Evolutionary conservation across 1,139 yeast genomes (phyloP).

Genomic region (Yamadazyma membranifaciens): DNA sequence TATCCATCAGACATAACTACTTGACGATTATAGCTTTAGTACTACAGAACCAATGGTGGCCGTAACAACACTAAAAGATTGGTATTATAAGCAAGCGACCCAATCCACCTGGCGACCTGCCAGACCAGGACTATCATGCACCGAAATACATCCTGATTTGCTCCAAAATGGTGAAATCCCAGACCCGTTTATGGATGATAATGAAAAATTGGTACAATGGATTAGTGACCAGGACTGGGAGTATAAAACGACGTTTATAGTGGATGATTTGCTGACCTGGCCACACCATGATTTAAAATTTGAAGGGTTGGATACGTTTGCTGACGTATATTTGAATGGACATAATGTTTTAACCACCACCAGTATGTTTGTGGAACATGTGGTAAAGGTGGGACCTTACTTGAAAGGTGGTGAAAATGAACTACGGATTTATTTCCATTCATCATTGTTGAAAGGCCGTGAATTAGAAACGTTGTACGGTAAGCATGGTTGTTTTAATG

Average conservation of each 20-base stretch:
- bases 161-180: constrained; percentile 31
- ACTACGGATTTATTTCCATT: constrained; percentile 22
- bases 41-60: too few relatives aligned
- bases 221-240: constrained; percentile 44
- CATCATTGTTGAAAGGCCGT: constrained; percentile 17
- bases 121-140: constrained; percentile 7
- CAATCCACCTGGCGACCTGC: constrained; percentile 8
- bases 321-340: constrained; percentile 35
- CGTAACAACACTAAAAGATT: constrained; percentile 4
- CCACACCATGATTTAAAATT: constrained; percentile 25
- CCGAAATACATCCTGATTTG: constrained; percentile 38
- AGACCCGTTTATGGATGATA: constrained; percentile 40
- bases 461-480: constrained; percentile 21
- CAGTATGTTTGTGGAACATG: constrained; percentile 35
- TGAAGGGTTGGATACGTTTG: constrained; percentile 46
- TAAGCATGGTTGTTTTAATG: constrained; percentile 29
- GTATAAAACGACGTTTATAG: constrained; percentile 22
- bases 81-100: constrained; percentile 10
- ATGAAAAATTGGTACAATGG: constrained; percentile 45
- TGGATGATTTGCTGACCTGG: constrained; percentile 3
- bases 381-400: constrained; percentile 12
- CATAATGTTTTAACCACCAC: constrained; percentile 25
- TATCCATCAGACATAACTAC: too few relatives aligned
- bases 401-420: constrained; percentile 13
- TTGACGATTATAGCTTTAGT: too few relatives aligned